Base-by-base conservation (phyloP, 2,329 filamentous ascomycete genomes). In the Cladosporium sphaerospermum region DNA sequence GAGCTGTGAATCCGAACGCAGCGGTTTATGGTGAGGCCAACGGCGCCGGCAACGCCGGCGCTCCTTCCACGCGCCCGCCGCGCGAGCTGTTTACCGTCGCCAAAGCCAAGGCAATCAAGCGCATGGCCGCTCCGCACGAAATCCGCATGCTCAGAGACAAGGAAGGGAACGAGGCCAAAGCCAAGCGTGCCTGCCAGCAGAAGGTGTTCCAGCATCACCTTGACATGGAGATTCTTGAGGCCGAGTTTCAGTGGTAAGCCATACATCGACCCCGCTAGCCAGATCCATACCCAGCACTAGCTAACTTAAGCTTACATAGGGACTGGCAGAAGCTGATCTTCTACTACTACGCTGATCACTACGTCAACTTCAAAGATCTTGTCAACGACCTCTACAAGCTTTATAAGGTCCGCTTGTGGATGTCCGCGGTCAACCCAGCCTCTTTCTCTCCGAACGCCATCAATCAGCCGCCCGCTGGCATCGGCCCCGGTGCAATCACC, bases 301-400 rank as follows among this genome's bases (percentile, higher is more conserved):
- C 23, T 28, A 5, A 28, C 23, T 28, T 7, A 28, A 28, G 1
- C 23, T 28, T 28, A 46, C 57, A 53, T 62, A 96, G 92, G 85
- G 93, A 99, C 69, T 96, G 90, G 84, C 96, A 97, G 74, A 99
- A 99, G 70, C 76, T 99, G 53, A 99, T 95, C 0, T 97, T 97
- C 72, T 99, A 96, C 75, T 99, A 97, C 73, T 99, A 96, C 68
- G 92, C 93, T 51, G 91, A 96, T 66, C 84, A 89, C 0, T 99
- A 99, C 69, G 96, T 99, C 77, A 97, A 97, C 74, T 99, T 99
- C 79, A 99, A 99, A 69, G 89, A 89, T 2, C 82, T 99, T 13
- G 93, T 99, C 50, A 96, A 91, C 0, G 93, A 99, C 67, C 78
- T 99, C 10, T 99, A 97, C 80, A 97, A 97, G 73, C 92, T 97